These are phyloP conservation scores for Helianthus annuus DNA, from an alignment of 129 eudicot species.

Conservation along the genomic window HanXRQr2.0-SUNRISE NC_035433.2:123590169-123590668, in stretches of 20 bases:
- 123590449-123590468: conserved; percentile 53
- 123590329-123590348: background rate
- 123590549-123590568: conserved; percentile 55
- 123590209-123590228: too few relatives aligned
- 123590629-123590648: conserved; percentile 50
- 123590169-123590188: too few relatives aligned
- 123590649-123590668: conserved; percentile 50
- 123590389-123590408: conserved; percentile 56
- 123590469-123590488: conserved; percentile 51
- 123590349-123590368: conserved; percentile 23
- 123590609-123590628: conserved; percentile 55
- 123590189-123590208: too few relatives aligned
- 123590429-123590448: conserved; percentile 52
- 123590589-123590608: conserved; percentile 38
- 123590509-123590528: conserved; percentile 49
- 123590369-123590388: conserved; percentile 40
- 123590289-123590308: too few relatives aligned
- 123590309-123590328: too few relatives aligned
- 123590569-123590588: conserved; percentile 42
- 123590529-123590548: conserved; percentile 57
- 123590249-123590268: too few relatives aligned
- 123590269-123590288: too few relatives aligned
- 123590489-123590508: conserved; percentile 45
- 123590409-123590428: conserved; percentile 34
- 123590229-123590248: too few relatives aligned